phyloP scores from a whole-genome alignment of 208 protist genomes.

The Acanthamoeba divionensis region DNA sequence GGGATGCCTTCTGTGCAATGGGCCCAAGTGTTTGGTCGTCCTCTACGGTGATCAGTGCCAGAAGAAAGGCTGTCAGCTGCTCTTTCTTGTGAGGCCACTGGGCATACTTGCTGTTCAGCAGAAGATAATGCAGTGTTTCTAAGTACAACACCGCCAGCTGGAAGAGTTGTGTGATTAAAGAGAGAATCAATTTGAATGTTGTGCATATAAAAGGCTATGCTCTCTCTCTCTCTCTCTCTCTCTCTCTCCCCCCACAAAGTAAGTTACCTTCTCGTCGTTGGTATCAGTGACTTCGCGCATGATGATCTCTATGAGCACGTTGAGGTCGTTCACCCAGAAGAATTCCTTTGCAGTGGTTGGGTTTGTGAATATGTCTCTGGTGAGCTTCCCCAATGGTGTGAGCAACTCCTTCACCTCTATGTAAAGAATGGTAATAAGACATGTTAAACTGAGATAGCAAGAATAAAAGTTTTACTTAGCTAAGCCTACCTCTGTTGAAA shows the following conservation, averaged over 20 bases:
- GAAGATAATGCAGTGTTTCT: not conserved
- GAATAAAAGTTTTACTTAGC: not conserved
- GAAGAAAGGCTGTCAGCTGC: not conserved
- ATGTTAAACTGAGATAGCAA: not conserved
- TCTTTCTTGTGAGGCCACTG: not conserved
- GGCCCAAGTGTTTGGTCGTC: no score
- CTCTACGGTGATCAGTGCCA: not conserved
- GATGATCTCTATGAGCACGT: slow-evolving; percentile 19
- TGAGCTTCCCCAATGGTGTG: not conserved
- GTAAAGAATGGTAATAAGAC: not conserved
- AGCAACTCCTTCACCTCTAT: slow-evolving; percentile 3
- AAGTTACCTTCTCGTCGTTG: not conserved
- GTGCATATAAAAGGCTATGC: not conserved
- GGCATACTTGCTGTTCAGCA: not conserved
- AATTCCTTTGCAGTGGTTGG: not conserved
- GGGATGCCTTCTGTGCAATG: no score
- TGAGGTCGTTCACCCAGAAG: slow-evolving; percentile 8
- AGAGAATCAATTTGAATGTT: not conserved
- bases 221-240: no score
- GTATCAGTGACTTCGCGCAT: slow-evolving; percentile 15
- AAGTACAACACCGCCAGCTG: not conserved
- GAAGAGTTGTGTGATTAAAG: not conserved
- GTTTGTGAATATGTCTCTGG: not conserved
- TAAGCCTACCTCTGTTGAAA: not conserved
- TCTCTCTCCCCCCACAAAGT: no score